Evolutionary conservation across 2,329 filamentous ascomycete species (phyloP), one percentile per base, ranked within the genome.

Genomic region (Aureobasidium sp.): DNA sequence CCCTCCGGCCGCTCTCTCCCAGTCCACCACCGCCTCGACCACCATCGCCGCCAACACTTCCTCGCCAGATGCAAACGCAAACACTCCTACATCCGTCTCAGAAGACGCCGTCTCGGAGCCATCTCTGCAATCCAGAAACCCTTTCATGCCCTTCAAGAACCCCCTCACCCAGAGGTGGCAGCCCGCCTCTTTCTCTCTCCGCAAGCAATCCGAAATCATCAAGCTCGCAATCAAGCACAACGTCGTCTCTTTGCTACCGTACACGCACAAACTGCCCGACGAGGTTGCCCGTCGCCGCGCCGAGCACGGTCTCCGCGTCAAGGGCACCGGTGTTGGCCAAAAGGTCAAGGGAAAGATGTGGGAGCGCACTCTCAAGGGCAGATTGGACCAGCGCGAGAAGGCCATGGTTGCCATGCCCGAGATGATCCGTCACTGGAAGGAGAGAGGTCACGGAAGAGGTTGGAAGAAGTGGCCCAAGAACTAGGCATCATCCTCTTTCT

Each of bases 331-430:
- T 80, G 64, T 68, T 9, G 93, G 91, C 61, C 86, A 96, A 77
- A 86, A 82, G 75, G 93, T 96, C 73, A 99, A 97, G 87, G 94
- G 94, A 74, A 93, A 96, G 76, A 81, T 85, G 68, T 89, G 92
- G 84, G 94, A 99, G 80, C 84, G 94, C 72, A 88, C 87, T 69
- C 79, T 96, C 78, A 86, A 89, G 76, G 80, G 82, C 90, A 75
- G 95, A 78, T 54, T 63, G 58, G 58, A 61, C 19, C 47, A 61
- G 40, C 57, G 63, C 37, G 33, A 54, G 35, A 62, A 61, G 57
- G 63, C 63, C 8, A 64, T 64, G 61, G 61, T 62, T 59, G 86
- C 87, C 62, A 99, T 99, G 94, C 91, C 93, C 65, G 84, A 87
- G 70, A 83, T 97, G 78, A 89, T 99, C 73, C 84, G 88, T 74